A percentile compares a stretch with the other conserved stretches of the same genome.
Conservation (phyloP, 768 basidiomycete genomes). For the Mycena galopus region DNA sequence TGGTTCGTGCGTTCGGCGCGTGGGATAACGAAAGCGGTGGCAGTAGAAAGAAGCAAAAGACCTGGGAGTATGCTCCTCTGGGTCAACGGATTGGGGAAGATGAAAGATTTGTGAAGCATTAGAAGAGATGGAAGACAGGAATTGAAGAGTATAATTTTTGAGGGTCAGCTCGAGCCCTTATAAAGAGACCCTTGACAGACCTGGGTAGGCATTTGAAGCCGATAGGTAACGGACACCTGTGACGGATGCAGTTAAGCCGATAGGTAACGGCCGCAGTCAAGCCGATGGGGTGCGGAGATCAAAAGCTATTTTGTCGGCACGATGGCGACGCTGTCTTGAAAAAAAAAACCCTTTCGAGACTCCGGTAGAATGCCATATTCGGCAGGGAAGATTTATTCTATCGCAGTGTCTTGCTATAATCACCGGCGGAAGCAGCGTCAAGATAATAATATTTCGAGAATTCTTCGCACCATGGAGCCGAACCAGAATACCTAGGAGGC, state of each 20-base stretch:
- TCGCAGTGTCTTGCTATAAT: neutral
- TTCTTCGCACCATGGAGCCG: neutral
- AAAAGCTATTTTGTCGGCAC: neutral
- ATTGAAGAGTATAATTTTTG: neutral
- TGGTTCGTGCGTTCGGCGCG: neutral
- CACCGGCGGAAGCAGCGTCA: neutral
- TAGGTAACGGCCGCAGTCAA: too few relatives aligned
- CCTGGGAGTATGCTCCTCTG: neutral
- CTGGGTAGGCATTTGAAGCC: too few relatives aligned
- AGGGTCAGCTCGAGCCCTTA: neutral
- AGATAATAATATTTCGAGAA: neutral
- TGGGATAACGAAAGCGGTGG: too few relatives aligned
- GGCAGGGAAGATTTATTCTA: neutral
- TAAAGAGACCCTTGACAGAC: too few relatives aligned
- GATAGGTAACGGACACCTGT: too few relatives aligned
- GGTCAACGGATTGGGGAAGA: neutral
- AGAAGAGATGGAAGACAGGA: neutral
- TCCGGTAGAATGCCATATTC: neutral
- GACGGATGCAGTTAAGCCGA: neutral
- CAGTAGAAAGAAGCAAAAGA: too few relatives aligned
- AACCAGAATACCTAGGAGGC: neutral
- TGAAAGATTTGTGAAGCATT: too few relatives aligned
- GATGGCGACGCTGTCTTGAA: neutral
- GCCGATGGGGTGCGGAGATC: too few relatives aligned
- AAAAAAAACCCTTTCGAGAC: neutral